Conservation (phyloP, 2,329 filamentous ascomycete genomes). For the Alternaria ventricosa region DNA sequence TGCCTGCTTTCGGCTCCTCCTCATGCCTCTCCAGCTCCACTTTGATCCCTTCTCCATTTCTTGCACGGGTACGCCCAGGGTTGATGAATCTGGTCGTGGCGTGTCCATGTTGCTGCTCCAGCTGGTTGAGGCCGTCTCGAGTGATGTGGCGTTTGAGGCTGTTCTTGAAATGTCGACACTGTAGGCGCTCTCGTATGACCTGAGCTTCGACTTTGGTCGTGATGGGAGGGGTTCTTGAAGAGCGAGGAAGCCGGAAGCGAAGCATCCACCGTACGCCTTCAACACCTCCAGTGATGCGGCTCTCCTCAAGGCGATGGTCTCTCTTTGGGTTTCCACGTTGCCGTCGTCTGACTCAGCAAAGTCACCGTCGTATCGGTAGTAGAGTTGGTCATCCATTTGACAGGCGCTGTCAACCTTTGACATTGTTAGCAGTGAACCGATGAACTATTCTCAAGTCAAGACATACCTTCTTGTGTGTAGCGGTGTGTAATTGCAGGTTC, state of each 20-base stretch:
- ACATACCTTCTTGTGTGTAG: constrained; percentile 31
- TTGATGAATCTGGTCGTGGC: constrained; percentile 43
- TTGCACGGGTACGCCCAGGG: constrained; percentile 26
- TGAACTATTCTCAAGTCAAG: neutral
- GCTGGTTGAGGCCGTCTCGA: constrained; percentile 17
- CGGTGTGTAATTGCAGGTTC: constrained; percentile 41
- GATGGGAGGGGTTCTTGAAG: constrained; percentile 33
- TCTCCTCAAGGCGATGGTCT: constrained; percentile 29
- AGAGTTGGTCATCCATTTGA: constrained; percentile 22
- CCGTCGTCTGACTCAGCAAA: constrained; percentile 31
- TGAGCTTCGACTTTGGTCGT: constrained; percentile 23
- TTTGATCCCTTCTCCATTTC: constrained; percentile 19
- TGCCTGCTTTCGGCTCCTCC: constrained; percentile 23
- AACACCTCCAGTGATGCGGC: constrained; percentile 38
- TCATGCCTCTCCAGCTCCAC: constrained; percentile 33
- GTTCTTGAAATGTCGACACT: constrained; percentile 30
- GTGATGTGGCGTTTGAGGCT: constrained; percentile 33
- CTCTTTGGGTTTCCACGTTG: constrained; percentile 21
- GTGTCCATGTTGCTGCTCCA: constrained; percentile 24
- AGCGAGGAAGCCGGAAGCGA: constrained; percentile 39
- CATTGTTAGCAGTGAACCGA: constrained; percentile 9
- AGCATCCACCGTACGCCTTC: constrained; percentile 42
- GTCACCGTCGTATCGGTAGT: constrained; percentile 27
- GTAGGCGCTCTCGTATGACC: constrained; percentile 30
- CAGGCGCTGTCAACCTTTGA: constrained; percentile 10